A percentile compares a stretch with the other conserved stretches of the same genome.
These are phyloP conservation scores for Silene uniflora DNA, from an alignment of 148 eudicot species.

Conservation along the genomic window DNA sequence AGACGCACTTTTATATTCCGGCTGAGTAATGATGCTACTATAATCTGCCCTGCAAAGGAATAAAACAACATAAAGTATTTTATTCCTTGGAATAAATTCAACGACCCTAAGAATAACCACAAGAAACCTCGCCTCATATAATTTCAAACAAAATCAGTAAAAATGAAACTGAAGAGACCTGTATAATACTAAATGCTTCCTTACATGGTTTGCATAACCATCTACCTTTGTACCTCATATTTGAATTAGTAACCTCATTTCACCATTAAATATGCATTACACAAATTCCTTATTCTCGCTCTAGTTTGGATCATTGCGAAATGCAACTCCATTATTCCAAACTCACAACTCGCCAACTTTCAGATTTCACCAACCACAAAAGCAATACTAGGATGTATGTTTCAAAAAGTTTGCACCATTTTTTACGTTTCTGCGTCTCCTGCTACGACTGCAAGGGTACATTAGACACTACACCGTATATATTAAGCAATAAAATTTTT, in stretches of 20 bases:
- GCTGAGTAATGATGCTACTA: constrained; percentile 80
- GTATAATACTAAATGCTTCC: neutral
- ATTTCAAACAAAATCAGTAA: neutral
- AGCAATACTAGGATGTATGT: no score
- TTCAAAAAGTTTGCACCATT: no score
- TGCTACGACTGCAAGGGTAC: no score
- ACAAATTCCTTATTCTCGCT: neutral
- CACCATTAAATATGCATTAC: neutral
- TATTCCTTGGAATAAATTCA: neutral
- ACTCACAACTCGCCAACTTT: no score
- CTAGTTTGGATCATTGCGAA: neutral
- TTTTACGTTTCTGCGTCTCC: no score
- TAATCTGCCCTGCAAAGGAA: constrained; percentile 61
- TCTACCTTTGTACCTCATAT: neutral
- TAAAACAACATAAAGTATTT: constrained; percentile 8
- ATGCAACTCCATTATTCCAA: no score
- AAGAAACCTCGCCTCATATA: neutral
- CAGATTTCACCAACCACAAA: no score
- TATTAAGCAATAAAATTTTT: no score
- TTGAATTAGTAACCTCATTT: neutral
- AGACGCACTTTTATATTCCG: constrained; percentile 71
- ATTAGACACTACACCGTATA: no score
- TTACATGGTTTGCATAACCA: neutral
- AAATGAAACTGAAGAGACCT: neutral
- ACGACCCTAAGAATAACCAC: neutral